phyloP scores from a whole-genome alignment of 805 yeast genomes.

The Lachancea sp. region DNA sequence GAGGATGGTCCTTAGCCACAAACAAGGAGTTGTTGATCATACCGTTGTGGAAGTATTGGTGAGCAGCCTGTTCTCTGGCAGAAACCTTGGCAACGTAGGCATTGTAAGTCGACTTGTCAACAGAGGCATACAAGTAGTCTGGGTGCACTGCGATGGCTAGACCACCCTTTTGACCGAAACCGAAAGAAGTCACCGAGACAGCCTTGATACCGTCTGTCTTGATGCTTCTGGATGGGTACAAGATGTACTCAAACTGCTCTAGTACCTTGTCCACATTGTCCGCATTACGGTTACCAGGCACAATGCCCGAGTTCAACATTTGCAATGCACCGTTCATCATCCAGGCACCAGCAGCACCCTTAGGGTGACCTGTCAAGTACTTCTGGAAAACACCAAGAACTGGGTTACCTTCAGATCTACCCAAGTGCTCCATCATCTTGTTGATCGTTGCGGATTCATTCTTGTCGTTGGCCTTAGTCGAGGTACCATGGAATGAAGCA shows the following conservation, averaged over 20 bases:
- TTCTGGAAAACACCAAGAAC: constrained; percentile 98
- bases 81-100: constrained; percentile 64
- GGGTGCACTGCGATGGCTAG: constrained; percentile 89
- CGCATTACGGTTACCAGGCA: constrained; percentile 98
- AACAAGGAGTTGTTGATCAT: constrained; percentile 86
- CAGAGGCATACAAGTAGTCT: constrained; percentile 83
- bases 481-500: constrained; percentile 98
- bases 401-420: constrained; percentile 96
- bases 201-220: constrained; percentile 98
- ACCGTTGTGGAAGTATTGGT: constrained; percentile 93
- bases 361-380: constrained; percentile 98
- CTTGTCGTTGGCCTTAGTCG: constrained; percentile 97
- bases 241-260: constrained; percentile 79
- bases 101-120: constrained; percentile 66
- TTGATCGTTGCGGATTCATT: constrained; percentile 91
- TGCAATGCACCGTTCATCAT: constrained; percentile 98
- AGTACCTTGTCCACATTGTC: constrained; percentile 85
- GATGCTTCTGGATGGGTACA: constrained; percentile 89
- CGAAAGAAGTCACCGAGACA: constrained; percentile 92
- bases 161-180: constrained; percentile 99
- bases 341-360: constrained; percentile 99
- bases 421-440: constrained; percentile 89
- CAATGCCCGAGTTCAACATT: constrained; percentile 83
- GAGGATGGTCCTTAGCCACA: constrained; percentile 88
- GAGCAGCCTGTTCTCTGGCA: constrained; percentile 80